Conservation (phyloP, 495 filamentous ascomycete species). For the Bombardia bombarda region DNA sequence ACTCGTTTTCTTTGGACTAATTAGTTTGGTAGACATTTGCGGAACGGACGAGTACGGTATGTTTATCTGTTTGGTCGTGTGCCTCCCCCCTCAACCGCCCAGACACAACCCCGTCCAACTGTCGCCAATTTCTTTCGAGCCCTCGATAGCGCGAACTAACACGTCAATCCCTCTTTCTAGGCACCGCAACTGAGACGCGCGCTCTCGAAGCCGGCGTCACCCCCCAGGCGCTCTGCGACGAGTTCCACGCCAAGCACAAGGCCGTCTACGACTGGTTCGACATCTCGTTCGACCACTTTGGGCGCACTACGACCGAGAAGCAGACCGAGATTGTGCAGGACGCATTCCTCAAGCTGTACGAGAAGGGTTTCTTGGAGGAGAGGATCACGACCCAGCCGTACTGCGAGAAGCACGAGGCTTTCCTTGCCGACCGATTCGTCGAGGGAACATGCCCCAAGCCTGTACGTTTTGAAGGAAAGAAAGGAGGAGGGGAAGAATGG, state of each 20-base stretch:
- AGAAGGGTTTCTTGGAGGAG: slow-evolving; percentile 76
- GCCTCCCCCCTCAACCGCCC: too few relatives aligned
- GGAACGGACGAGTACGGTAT: slow-evolving; percentile 41
- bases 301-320: slow-evolving; percentile 68
- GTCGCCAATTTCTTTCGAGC: too few relatives aligned
- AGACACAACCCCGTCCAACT: too few relatives aligned
- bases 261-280: slow-evolving; percentile 73
- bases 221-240: slow-evolving; percentile 62
- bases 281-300: slow-evolving; percentile 77
- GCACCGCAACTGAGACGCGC: slow-evolving; percentile 69
- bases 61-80: too few relatives aligned
- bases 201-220: slow-evolving; percentile 51
- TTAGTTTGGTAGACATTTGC: too few relatives aligned
- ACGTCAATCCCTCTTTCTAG: too few relatives aligned
- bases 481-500: too few relatives aligned
- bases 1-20: too few relatives aligned
- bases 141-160: too few relatives aligned
- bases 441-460: slow-evolving; percentile 85
- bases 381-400: slow-evolving; percentile 73
- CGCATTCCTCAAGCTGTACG: slow-evolving; percentile 69
- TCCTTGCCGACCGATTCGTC: slow-evolving; percentile 88
- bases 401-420: slow-evolving; percentile 75
- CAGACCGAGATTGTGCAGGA: slow-evolving; percentile 82
- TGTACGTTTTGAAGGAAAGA: too few relatives aligned
- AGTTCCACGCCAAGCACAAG: slow-evolving; percentile 70